A percentile compares a stretch with the other conserved stretches of the same genome.
These are phyloP conservation scores for Chaetoceros muelleri DNA, from an alignment of 108 stramenopile species.

Conservation along the genomic window DNA sequence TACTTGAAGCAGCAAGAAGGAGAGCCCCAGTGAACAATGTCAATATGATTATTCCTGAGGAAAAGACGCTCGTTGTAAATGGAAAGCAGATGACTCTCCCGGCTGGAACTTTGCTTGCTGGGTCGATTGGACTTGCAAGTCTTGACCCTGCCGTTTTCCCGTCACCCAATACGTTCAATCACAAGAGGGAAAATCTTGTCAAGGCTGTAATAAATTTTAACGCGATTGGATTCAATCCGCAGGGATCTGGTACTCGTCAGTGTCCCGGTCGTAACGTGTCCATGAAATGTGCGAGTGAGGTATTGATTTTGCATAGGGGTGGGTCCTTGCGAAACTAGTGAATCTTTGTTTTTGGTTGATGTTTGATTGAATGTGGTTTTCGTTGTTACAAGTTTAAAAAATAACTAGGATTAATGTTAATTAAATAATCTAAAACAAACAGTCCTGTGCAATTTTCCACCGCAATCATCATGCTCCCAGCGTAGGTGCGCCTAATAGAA, in stretches of 20 bases:
- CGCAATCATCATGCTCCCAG: slow-evolving; percentile 7
- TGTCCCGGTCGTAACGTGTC: slow-evolving; percentile 2
- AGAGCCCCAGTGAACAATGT: slow-evolving; percentile 2
- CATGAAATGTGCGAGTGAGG: not conserved
- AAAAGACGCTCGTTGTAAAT: not conserved
- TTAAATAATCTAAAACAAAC: not conserved
- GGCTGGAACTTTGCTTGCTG: not conserved
- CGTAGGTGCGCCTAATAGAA: slow-evolving; percentile 49
- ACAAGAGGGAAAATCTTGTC: not conserved
- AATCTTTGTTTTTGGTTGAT: too few relatives aligned
- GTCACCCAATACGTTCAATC: not conserved
- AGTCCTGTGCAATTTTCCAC: too few relatives aligned
- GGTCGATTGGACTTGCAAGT: not conserved
- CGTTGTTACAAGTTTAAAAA: not conserved
- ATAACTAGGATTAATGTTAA: too few relatives aligned
- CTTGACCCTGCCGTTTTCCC: not conserved
- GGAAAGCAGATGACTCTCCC: not conserved
- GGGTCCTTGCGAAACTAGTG: too few relatives aligned
- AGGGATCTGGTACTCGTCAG: not conserved
- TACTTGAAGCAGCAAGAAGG: not conserved
- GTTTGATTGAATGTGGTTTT: not conserved
- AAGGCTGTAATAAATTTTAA: not conserved
- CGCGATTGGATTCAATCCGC: not conserved
- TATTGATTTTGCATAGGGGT: too few relatives aligned
- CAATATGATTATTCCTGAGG: not conserved